phyloP scores from a whole-genome alignment of 2,329 filamentous ascomycete genomes.

The Ascochyta rabiei region DNA sequence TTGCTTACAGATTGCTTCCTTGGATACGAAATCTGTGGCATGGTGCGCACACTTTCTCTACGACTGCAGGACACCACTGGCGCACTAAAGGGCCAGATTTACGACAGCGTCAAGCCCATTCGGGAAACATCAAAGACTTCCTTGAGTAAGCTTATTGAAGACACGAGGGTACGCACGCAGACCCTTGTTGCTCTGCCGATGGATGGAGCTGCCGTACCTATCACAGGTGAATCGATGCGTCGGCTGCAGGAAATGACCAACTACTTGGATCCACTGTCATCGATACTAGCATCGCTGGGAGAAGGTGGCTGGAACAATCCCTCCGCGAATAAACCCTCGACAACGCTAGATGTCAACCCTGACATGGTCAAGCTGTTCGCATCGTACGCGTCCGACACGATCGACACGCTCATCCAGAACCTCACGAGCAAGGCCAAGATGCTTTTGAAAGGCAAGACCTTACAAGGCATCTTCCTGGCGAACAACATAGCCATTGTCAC shows the following conservation, averaged over 20 bases:
- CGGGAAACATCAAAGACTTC: constrained; percentile 91
- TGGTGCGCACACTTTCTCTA: constrained; percentile 79
- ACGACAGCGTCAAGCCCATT: constrained; percentile 85
- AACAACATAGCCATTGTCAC: constrained; percentile 87
- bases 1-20: constrained; percentile 91
- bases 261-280: constrained; percentile 83
- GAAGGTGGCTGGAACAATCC: constrained; percentile 80
- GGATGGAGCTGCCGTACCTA: constrained; percentile 77
- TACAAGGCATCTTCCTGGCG: constrained; percentile 86
- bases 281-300: constrained; percentile 88
- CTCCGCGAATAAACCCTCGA: constrained; percentile 62
- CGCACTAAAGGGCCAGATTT: constrained; percentile 81
- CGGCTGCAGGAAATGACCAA: constrained; percentile 85
- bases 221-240: constrained; percentile 84
- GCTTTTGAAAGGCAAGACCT: constrained; percentile 73
- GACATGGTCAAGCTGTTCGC: constrained; percentile 88
- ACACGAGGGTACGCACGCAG: constrained; percentile 74
- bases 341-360: constrained; percentile 81
- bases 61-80: constrained; percentile 82
- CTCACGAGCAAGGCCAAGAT: constrained; percentile 76
- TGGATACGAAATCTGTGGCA: constrained; percentile 92
- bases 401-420: constrained; percentile 77
- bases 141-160: constrained; percentile 80
- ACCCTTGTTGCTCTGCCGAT: constrained; percentile 71
- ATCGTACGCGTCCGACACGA: constrained; percentile 87